A percentile compares a stretch with the other conserved stretches of the same genome.
These are phyloP conservation scores for Rhizoctonia solani DNA, from an alignment of 1,284 basidiomycete species.

Conservation along the genomic window DNA sequence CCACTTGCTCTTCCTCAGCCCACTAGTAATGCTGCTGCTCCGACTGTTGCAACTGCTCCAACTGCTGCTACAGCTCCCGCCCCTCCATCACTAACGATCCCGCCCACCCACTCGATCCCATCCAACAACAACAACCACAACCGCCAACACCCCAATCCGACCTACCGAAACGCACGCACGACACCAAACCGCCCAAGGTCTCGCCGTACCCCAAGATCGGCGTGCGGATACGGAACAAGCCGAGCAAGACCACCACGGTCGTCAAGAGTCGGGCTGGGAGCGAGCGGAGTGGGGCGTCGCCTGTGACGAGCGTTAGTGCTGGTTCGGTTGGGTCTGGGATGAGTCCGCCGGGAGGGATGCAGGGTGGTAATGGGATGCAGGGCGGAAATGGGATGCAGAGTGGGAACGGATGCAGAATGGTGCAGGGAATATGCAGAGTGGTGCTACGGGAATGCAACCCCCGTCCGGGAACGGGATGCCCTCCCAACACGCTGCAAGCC, in stretches of 20 bases:
- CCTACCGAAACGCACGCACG: neutral
- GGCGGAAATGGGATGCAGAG: neutral
- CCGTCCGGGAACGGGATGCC: neutral
- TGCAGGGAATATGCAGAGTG: neutral
- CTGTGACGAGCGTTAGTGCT: neutral
- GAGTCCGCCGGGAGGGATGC: neutral
- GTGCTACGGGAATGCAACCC: neutral
- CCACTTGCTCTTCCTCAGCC: neutral
- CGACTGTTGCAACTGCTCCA: no score
- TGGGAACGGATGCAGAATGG: no score
- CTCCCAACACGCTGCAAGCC: neutral
- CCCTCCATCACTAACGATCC: neutral
- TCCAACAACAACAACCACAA: neutral
- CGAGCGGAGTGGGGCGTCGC: conserved; percentile 1
- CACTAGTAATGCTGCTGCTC: no score
- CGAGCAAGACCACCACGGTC: conserved; percentile 7
- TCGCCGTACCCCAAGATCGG: conserved; percentile 30
- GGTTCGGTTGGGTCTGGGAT: neutral
- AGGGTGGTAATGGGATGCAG: no score
- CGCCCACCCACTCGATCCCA: neutral
- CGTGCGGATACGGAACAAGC: conserved; percentile 22
- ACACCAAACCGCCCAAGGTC: conserved; percentile 5
- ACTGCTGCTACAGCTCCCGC: neutral
- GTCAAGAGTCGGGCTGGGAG: conserved; percentile 1
- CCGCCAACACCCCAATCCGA: neutral